Evolutionary conservation across 768 basidiomycete species (phyloP), one percentile per base, ranked within the genome.

Genomic region (Pluteus cervinus): DNA sequence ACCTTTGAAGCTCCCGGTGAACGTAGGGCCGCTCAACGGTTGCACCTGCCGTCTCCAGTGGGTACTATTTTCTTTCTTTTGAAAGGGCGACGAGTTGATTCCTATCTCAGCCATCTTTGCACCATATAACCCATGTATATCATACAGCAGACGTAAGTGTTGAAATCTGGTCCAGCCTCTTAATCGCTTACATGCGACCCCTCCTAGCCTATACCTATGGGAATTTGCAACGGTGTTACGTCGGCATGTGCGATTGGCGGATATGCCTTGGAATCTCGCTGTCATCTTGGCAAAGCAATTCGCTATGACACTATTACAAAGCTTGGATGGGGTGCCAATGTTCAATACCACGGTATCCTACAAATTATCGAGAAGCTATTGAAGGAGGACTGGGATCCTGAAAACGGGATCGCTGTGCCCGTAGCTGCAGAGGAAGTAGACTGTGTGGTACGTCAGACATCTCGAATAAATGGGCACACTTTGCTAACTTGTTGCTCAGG

Each of bases 11-110:
- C 89, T 0, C 90, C 89, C 0, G 77, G 65, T 2, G 89, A 91
- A 55, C 75, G 62, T 44, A 52, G 73, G 33, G 79, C 93, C 2
- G 76, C 92, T 0, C 58, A 63, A 3, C 72, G 94, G 15, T 68
- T 97, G 10, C 92, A 97, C 55, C 77, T 98, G 3, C 91, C 93
- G 2, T 68, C 78, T 6, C 89, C 92, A 2, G 90, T 91, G 46
- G 40, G 75, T 61, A 31, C 21, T 33, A 26, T 2, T n/a, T 29
- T 20, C 29, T 30, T 10, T 22, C 23, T 28, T 23, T 7, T 29
- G 21, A 8, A 30, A 12, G 17, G 4, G 31, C 5, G 22, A 32
- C 41, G 2, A 49, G 21, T 17, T 23, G 30, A 30, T 28, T 33
- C 26, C 14, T 28, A 11, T 39, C 40, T 18, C 48, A 86, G 82